Conservation (phyloP, 495 filamentous ascomycete genomes). For the Aspergillus funiculosus region DNA sequence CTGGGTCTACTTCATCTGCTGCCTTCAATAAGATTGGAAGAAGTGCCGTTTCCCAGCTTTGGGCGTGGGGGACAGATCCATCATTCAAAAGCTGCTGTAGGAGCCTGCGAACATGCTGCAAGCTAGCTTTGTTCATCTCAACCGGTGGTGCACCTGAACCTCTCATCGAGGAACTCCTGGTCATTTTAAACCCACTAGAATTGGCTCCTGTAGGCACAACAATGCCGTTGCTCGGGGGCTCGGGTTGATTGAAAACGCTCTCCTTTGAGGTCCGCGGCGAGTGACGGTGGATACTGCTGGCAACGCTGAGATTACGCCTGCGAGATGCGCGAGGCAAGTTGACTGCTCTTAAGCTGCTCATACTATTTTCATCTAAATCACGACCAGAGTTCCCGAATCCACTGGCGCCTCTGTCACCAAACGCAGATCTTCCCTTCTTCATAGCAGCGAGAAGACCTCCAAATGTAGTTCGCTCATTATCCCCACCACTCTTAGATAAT, state of each 20-base stretch:
- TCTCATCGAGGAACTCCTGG: slow-evolving; percentile 78
- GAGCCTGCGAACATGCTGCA: slow-evolving; percentile 81
- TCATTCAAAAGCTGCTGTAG: slow-evolving; percentile 78
- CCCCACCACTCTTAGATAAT: slow-evolving; percentile 44
- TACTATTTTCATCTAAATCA: slow-evolving; percentile 53
- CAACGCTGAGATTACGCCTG: slow-evolving; percentile 69
- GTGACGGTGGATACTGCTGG: slow-evolving; percentile 61
- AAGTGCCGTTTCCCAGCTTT: slow-evolving; percentile 84
- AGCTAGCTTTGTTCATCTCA: slow-evolving; percentile 78
- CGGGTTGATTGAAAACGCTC: slow-evolving; percentile 31
- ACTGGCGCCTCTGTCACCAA: slow-evolving; percentile 62
- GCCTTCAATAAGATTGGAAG: slow-evolving; percentile 87
- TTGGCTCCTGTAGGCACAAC: slow-evolving; percentile 18
- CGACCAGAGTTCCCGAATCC: slow-evolving; percentile 58
- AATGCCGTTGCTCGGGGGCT: slow-evolving; percentile 18
- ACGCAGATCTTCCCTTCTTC: slow-evolving; percentile 65
- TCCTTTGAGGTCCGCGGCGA: slow-evolving; percentile 57
- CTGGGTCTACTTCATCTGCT: slow-evolving; percentile 90
- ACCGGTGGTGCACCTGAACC: slow-evolving; percentile 66
- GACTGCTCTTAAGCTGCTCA: slow-evolving; percentile 53
- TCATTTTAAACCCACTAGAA: slow-evolving; percentile 53
- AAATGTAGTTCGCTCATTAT: slow-evolving; percentile 49
- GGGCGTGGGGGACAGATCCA: slow-evolving; percentile 60
- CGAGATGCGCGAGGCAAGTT: slow-evolving; percentile 51
- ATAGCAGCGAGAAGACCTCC: slow-evolving; percentile 55